phyloP scores from a whole-genome alignment of 306 rosid species.

The Pyrus communis region DNA sequence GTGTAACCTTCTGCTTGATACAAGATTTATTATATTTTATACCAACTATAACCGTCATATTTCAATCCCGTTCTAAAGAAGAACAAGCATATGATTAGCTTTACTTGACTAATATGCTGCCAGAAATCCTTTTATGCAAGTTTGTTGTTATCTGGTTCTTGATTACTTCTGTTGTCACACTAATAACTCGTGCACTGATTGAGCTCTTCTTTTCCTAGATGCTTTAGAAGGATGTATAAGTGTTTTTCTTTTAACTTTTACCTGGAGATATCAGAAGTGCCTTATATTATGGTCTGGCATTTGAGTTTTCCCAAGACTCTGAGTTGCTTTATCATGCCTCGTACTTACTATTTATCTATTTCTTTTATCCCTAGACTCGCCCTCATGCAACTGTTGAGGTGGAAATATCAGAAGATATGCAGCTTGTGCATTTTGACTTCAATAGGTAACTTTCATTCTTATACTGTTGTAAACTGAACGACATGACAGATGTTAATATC shows the following conservation, averaged over 20 bases:
- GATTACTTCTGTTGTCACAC: background rate
- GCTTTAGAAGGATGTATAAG: background rate
- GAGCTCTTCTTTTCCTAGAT: background rate
- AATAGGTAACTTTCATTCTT: conserved; percentile 52
- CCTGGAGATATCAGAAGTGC: background rate
- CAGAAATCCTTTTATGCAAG: background rate
- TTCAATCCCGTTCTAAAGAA: background rate
- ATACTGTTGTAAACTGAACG: background rate
- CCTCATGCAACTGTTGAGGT: conserved; percentile 99
- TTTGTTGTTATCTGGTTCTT: background rate
- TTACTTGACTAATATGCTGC: background rate
- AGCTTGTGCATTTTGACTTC: conserved; percentile 97
- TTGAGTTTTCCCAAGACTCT: background rate
- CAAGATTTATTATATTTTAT: background rate
- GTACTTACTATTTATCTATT: background rate
- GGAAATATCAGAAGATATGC: conserved; percentile 99
- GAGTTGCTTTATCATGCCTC: background rate
- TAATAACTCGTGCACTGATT: background rate
- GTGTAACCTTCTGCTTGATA: background rate
- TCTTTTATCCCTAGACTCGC: conserved; percentile 49
- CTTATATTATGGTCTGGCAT: background rate
- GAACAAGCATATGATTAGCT: background rate
- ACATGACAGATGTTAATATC: background rate
- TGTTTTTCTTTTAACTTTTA: background rate
- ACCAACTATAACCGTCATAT: background rate